Conservation (phyloP, 192 early-diverging fungal genomes). For the Coemansia sp. region DNA sequence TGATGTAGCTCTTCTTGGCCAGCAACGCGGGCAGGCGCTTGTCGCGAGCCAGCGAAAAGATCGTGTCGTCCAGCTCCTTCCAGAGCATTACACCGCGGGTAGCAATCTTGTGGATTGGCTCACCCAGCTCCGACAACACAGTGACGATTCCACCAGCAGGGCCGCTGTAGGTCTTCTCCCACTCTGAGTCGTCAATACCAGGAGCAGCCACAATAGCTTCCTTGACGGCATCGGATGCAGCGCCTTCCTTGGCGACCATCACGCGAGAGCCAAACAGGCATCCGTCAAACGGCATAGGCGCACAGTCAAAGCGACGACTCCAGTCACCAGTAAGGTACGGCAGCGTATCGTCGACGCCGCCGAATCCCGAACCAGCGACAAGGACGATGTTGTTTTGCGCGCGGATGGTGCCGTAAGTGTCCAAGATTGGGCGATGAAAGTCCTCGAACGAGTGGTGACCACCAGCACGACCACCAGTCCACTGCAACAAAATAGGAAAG, state of each 20-base stretch:
- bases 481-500: conserved; percentile 92
- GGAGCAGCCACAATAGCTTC: conserved; percentile 83
- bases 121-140: conserved; percentile 86
- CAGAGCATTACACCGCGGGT: conserved; percentile 81
- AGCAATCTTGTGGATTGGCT: conserved; percentile 91
- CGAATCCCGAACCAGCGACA: conserved; percentile 92
- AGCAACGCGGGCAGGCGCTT: conserved; percentile 72
- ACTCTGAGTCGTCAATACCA: conserved; percentile 77
- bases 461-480: conserved; percentile 96
- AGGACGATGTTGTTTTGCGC: conserved; percentile 80
- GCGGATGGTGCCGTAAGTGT: conserved; percentile 71
- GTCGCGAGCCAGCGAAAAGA: conserved; percentile 82
- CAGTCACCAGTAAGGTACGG: conserved; percentile 96
- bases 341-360: conserved; percentile 79
- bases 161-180: conserved; percentile 85
- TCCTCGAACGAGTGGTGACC: conserved; percentile 98
- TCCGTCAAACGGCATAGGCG: conserved; percentile 97
- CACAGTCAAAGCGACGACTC: conserved; percentile 73
- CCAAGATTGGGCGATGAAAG: conserved; percentile 87
- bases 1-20: conserved; percentile 77
- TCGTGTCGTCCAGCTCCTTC: conserved; percentile 82
- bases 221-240: conserved; percentile 79
- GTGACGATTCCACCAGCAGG: conserved; percentile 83
- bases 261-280: conserved; percentile 90
- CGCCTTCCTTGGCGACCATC: conserved; percentile 90